Percentiles rank a stretch among this genome's conserved stretches.
Evolutionary conservation across 805 yeast genomes (phyloP).

Genomic region (Candida easanensis): DNA sequence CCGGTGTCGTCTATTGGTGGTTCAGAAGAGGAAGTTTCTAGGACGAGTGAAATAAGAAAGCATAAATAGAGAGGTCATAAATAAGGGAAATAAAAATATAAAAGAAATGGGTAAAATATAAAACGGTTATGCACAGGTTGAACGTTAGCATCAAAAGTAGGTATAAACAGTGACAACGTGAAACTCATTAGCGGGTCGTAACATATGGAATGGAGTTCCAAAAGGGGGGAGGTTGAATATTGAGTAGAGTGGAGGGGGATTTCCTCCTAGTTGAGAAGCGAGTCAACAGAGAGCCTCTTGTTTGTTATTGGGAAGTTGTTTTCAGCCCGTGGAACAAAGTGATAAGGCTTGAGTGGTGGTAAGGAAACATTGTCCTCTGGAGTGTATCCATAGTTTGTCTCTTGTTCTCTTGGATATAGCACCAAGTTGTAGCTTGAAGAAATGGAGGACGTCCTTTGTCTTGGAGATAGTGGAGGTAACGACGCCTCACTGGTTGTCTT

Average conservation of each 20-base stretch:
- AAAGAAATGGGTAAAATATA: neutral
- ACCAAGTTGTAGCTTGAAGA: neutral
- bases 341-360: slow-evolving; percentile 14
- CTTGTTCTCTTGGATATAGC: neutral
- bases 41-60: neutral
- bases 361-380: neutral
- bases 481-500: slow-evolving; percentile 1
- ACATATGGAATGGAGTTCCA: neutral
- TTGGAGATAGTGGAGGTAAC: neutral
- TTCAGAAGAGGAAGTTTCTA: neutral
- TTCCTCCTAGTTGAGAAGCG: slow-evolving; percentile 11
- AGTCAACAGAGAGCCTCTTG: slow-evolving; percentile 17
- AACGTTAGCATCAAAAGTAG: neutral
- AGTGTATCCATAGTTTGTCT: neutral
- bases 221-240: neutral
- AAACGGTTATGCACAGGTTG: neutral
- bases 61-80: neutral
- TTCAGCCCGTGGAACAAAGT: slow-evolving; percentile 5
- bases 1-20: slow-evolving; percentile 43
- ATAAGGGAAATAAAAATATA: neutral
- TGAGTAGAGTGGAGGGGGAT: neutral
- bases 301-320: neutral
- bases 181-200: no score
- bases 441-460: no score
- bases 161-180: no score